These are phyloP conservation scores for Coniochaeta sp. DNA, from an alignment of 2,329 filamentous ascomycete genomes.

Conservation along the genomic window DNA sequence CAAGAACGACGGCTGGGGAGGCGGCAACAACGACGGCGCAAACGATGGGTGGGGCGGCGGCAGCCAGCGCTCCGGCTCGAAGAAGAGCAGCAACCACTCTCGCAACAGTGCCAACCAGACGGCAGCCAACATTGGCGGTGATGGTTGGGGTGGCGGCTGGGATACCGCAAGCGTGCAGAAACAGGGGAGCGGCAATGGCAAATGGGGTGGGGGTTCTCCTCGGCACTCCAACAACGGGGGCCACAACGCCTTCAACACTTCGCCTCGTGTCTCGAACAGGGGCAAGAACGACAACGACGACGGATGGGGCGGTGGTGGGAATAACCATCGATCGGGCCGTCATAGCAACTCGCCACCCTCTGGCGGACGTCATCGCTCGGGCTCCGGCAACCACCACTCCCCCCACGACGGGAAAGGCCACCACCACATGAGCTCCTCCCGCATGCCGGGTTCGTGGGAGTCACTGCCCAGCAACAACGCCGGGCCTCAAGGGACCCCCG, in stretches of 20 bases:
- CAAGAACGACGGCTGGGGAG: conserved; percentile 3
- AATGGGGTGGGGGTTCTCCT: not conserved
- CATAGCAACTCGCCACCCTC: conserved; percentile 1
- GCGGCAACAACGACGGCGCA: not conserved
- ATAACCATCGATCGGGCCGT: not conserved
- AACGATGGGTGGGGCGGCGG: not conserved
- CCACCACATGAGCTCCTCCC: not conserved
- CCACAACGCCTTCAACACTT: not conserved
- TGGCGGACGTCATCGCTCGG: not conserved
- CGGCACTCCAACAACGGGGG: not conserved
- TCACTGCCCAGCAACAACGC: conserved; percentile 1
- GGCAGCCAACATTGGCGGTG: not conserved
- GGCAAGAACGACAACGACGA: conserved; percentile 3
- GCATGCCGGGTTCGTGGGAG: not conserved
- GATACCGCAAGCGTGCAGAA: conserved; percentile 2
- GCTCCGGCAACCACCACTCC: not conserved
- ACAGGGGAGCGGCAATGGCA: conserved; percentile 4
- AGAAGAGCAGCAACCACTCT: not conserved
- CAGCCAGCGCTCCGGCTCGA: not conserved
- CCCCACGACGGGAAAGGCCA: not conserved
- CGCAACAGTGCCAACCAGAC: conserved; percentile 1
- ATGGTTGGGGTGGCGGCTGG: conserved; percentile 2
- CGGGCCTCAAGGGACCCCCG: not conserved
- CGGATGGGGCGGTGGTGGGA: not conserved
- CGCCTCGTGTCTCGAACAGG: not conserved